Evolutionary conservation across 2,329 filamentous ascomycete species (phyloP).

Genomic region (Gaeumannomyces sp.): DNA sequence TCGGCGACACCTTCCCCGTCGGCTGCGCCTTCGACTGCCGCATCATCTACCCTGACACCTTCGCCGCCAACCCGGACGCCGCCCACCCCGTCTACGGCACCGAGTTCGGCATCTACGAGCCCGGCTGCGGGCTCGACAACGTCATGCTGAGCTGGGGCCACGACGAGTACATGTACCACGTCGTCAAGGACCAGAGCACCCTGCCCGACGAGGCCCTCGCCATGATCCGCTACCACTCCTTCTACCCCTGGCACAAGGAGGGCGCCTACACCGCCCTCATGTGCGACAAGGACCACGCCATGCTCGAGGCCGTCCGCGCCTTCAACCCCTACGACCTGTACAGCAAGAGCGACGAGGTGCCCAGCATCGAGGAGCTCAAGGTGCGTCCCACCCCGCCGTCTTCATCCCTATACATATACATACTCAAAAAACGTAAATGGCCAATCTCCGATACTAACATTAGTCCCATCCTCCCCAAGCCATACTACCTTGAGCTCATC

Average conservation of each 20-base stretch:
- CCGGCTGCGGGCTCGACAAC: constrained; percentile 76
- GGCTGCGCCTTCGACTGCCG: constrained; percentile 67
- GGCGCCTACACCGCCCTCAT: constrained; percentile 78
- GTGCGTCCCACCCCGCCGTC: constrained; percentile 26
- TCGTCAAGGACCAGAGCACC: constrained; percentile 74
- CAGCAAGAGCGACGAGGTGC: constrained; percentile 81
- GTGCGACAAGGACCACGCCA: constrained; percentile 71
- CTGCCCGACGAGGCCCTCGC: constrained; percentile 77
- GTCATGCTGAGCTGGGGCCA: constrained; percentile 89
- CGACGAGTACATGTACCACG: constrained; percentile 82
- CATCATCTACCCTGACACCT: constrained; percentile 78
- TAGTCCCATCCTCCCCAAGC: constrained; percentile 31
- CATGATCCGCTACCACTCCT: constrained; percentile 91
- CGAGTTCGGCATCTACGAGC: constrained; percentile 71
- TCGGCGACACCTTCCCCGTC: constrained; percentile 78
- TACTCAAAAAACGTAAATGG: too few species aligned
- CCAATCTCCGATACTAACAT: not conserved
- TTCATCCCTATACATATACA: not conserved
- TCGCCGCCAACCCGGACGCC: constrained; percentile 69
- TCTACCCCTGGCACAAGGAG: constrained; percentile 86
- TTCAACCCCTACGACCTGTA: constrained; percentile 93
- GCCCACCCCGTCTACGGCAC: constrained; percentile 66
- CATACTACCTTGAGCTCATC: constrained; percentile 69
- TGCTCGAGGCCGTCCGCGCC: constrained; percentile 73
- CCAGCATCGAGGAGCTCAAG: constrained; percentile 71